A percentile compares a stretch with the other conserved stretches of the same genome.
Conservation (phyloP, 108 stramenopile genomes). For the Cyclostephanos tholiformis region DNA sequence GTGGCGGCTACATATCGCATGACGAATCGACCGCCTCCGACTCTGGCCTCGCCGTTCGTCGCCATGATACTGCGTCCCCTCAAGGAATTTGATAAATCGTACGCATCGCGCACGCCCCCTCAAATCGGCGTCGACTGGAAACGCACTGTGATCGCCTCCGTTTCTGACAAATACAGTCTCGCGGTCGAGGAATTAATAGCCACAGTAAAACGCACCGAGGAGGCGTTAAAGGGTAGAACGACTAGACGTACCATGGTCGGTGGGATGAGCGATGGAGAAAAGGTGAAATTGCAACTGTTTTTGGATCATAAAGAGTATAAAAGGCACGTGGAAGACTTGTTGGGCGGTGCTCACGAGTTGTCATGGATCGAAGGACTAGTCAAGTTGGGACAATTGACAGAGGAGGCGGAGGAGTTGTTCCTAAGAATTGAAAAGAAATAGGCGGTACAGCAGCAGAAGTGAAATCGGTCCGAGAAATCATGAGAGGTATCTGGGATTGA, state of each 20-base stretch:
- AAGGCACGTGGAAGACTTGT: slow-evolving; percentile 53
- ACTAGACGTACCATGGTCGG: slow-evolving; percentile 74
- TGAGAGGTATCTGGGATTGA: neutral
- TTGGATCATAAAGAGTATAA: slow-evolving; percentile 72
- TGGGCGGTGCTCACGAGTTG: slow-evolving; percentile 56
- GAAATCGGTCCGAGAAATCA: neutral
- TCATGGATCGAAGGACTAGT: slow-evolving; percentile 56
- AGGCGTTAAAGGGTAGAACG: slow-evolving; percentile 75
- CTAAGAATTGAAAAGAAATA: neutral
- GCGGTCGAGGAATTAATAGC: slow-evolving; percentile 83
- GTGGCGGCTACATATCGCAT: slow-evolving; percentile 92
- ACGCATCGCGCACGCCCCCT: slow-evolving; percentile 71
- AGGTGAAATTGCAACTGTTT: slow-evolving; percentile 84
- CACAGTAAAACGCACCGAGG: slow-evolving; percentile 85
- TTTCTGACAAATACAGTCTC: slow-evolving; percentile 67
- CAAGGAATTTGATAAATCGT: slow-evolving; percentile 71
- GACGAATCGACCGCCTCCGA: slow-evolving; percentile 90
- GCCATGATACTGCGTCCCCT: slow-evolving; percentile 75
- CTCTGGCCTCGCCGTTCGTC: slow-evolving; percentile 83
- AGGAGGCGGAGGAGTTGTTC: slow-evolving; percentile 54
- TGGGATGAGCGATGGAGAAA: slow-evolving; percentile 90
- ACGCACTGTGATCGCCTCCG: slow-evolving; percentile 52
- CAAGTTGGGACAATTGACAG: slow-evolving; percentile 65
- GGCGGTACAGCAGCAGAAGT: neutral
- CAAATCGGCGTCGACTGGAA: slow-evolving; percentile 76